Conservation (phyloP, 164 flowering plant genomes). For the Stephania japonica region DNA sequence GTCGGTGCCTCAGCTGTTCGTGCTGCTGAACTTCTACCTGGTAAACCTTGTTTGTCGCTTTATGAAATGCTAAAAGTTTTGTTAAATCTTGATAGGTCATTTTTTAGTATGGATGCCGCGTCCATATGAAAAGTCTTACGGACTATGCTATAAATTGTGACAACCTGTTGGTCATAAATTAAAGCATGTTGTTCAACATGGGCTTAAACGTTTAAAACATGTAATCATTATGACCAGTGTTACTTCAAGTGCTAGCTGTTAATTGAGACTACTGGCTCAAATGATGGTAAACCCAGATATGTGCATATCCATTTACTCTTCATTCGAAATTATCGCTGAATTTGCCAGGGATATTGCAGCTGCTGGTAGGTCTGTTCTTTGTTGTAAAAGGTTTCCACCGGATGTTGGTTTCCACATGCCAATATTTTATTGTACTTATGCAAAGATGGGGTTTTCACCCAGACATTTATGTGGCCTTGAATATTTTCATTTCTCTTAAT, state of each 20-base stretch:
- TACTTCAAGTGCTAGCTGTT: too few relatives aligned
- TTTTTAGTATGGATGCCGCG: neutral
- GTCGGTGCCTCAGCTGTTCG: constrained; percentile 70
- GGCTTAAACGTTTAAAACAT: too few relatives aligned
- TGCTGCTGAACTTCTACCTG: constrained; percentile 90
- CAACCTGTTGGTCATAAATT: neutral
- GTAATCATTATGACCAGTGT: too few relatives aligned
- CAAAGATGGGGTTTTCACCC: neutral
- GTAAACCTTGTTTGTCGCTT: constrained; percentile 25
- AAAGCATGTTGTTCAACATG: too few relatives aligned
- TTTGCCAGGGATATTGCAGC: neutral
- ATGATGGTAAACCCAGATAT: neutral
- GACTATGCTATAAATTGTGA: neutral
- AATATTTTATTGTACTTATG: too few relatives aligned
- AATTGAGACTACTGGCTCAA: too few relatives aligned
- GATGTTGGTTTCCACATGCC: neutral
- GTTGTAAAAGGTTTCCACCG: neutral
- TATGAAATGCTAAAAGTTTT: neutral
- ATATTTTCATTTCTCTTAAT: neutral
- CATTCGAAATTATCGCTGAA: neutral
- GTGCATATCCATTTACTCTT: neutral
- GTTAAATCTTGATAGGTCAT: neutral
- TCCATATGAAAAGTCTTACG: neutral
- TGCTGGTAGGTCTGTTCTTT: neutral
- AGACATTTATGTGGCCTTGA: neutral